Conservation (phyloP, 2,329 filamentous ascomycete genomes). For the Cadophora sp. region DNA sequence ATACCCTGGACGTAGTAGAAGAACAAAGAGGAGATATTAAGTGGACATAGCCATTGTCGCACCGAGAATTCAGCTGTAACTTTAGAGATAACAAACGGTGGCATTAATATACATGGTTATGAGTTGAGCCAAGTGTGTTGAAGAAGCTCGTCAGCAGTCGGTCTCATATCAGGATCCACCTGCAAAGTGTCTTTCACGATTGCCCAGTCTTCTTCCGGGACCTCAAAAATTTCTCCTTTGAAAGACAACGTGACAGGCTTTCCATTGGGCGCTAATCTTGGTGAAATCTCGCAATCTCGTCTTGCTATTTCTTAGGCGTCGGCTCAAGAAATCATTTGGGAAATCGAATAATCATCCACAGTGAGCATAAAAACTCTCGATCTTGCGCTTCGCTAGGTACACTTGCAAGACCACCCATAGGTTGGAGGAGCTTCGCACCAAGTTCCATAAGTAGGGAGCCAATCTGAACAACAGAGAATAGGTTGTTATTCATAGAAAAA, state of each 20-base stretch:
- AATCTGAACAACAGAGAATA: slow-evolving; percentile 18
- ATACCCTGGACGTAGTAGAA: too few relatives aligned
- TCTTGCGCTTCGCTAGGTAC: slow-evolving; percentile 22
- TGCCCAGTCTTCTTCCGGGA: slow-evolving; percentile 22
- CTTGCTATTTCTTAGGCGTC: slow-evolving; percentile 17
- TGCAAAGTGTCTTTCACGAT: slow-evolving; percentile 24
- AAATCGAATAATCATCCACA: slow-evolving; percentile 22
- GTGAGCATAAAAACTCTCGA: slow-evolving; percentile 19
- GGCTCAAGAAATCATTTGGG: slow-evolving; percentile 20
- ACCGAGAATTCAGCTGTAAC: too few relatives aligned
- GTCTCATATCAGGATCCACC: slow-evolving; percentile 25
- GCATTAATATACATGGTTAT: too few relatives aligned
- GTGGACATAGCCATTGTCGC: too few relatives aligned
- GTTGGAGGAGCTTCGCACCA: slow-evolving; percentile 24
- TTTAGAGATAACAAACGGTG: too few relatives aligned
- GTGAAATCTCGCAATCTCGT: slow-evolving; percentile 21
- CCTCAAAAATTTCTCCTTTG: slow-evolving; percentile 21
- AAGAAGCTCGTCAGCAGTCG: slow-evolving; percentile 24
- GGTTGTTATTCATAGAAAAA: slow-evolving; percentile 12
- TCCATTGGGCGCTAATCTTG: slow-evolving; percentile 23
- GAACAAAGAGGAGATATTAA: too few relatives aligned
- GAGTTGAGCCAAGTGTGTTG: slow-evolving; percentile 18
- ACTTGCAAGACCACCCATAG: slow-evolving; percentile 22
- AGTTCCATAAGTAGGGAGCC: slow-evolving; percentile 28
- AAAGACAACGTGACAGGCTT: slow-evolving; percentile 22